These are phyloP conservation scores for Naegleria fowleri DNA, from an alignment of 208 protist genomes.

Conservation along the genomic window DNA sequence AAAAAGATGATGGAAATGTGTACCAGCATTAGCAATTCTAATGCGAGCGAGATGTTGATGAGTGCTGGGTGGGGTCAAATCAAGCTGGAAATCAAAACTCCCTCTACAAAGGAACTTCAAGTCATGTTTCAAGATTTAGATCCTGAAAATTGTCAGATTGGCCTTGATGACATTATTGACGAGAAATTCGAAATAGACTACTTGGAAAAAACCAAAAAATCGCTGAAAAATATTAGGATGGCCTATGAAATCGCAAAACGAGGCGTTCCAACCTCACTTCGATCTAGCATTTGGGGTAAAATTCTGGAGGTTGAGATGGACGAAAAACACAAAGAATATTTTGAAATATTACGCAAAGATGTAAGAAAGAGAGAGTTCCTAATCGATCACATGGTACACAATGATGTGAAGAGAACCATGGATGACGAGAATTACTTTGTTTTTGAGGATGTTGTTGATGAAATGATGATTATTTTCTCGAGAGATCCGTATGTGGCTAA, in stretches of 20 bases:
- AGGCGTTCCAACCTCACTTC: background rate
- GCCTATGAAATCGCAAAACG: background rate
- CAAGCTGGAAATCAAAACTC: conserved; percentile 12
- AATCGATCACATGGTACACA: conserved; percentile 34
- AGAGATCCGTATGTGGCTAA: background rate
- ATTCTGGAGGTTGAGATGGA: background rate
- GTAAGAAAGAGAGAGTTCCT: conserved; percentile 31
- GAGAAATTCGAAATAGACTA: background rate
- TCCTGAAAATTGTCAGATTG: background rate
- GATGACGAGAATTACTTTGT: conserved; percentile 45
- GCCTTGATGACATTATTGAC: background rate
- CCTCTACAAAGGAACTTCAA: background rate
- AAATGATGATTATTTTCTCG: conserved; percentile 35
- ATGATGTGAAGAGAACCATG: conserved; percentile 29
- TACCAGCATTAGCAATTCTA: background rate
- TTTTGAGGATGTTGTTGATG: conserved; percentile 40
- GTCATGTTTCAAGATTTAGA: background rate
- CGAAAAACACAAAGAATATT: conserved; percentile 24
- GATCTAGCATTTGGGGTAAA: background rate
- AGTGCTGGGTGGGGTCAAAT: background rate
- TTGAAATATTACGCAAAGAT: conserved; percentile 32
- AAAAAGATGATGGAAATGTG: background rate
- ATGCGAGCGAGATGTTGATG: background rate
- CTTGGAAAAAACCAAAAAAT: background rate
- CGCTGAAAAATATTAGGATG: background rate